Base-by-base conservation (phyloP, 2,329 filamentous ascomycete genomes). In the Xylogone sp. region DNA sequence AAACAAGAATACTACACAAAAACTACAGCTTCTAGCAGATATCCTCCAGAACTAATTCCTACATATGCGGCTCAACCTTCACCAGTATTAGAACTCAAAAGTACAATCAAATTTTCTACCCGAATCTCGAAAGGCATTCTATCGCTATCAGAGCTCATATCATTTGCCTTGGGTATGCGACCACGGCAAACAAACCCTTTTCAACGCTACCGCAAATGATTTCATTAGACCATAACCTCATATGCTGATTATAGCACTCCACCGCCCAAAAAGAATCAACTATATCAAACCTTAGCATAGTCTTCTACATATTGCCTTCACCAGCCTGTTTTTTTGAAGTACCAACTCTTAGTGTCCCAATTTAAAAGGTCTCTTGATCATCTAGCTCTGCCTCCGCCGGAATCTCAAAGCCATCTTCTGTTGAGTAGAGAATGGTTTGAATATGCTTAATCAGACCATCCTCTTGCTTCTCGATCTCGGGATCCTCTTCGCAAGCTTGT, bases 341-440 rank as follows among this genome's bases (percentile, higher is more conserved):
- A 39, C 13, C 34, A 6, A 9, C 12, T 16, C 12, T 39, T 39
- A 39, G 8, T 13, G 27, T n/a, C 27, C 27, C 42, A 52, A 54
- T 61, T 56, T 65, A 90, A 65, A 90, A 90, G 49, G 87, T 91
- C 80, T 94, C 88, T 70, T 92, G 86, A 68, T 92, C 88, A 58
- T 85, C 86, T 53, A 83, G 71, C 63, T 91, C 65, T 10, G 56
- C 59, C 69, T 94, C 89, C 46, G 85, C 84, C 5, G 91, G 91
- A 64, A 96, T 96, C 76, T 96, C 91, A 65, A 96, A 96, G 29
- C 87, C 85, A 61, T 88, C 85, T 79, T 99, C 94, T 56, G 94
- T 99, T 56, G 91, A 96, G 79, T 99, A 99, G 58, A 99, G 79
- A 67, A 97, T 97, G 29, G 83, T 85, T 76, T 99, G 94, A 70